These are phyloP conservation scores for Lipomyces yamanashiensis DNA, from an alignment of 805 yeast species.

Conservation along the genomic window DNA sequence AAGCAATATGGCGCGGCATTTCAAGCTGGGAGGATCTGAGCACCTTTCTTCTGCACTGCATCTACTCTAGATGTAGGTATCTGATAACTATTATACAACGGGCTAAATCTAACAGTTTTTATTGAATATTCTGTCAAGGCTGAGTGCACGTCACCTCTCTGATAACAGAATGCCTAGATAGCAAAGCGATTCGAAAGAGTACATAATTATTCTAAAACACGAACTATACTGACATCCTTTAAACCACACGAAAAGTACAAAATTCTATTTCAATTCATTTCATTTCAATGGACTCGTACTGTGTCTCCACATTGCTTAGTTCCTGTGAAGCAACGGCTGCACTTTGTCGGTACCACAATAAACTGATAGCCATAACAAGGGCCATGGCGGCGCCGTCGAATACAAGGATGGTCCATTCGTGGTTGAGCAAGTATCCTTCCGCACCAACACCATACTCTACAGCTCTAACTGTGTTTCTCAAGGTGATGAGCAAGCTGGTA, in stretches of 20 bases:
- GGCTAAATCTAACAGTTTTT: no score
- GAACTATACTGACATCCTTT: not conserved
- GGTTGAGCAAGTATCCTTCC: constrained; percentile 14
- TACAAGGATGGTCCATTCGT: constrained; percentile 10
- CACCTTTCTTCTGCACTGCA: no score
- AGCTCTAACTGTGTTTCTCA: constrained; percentile 9
- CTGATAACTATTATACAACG: no score
- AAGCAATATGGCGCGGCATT: no score
- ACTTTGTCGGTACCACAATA: not conserved
- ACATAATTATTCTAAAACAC: no score
- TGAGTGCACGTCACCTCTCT: no score
- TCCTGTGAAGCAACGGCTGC: not conserved
- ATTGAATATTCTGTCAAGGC: no score
- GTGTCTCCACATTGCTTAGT: not conserved
- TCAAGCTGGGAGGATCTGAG: no score
- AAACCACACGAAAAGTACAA: not conserved
- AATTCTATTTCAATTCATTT: not conserved
- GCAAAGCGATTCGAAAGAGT: no score
- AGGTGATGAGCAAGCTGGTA: constrained; percentile 1
- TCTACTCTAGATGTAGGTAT: no score
- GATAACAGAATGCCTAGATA: no score
- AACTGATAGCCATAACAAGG: not conserved
- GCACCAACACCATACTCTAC: constrained; percentile 13
- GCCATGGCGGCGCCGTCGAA: constrained; percentile 19
- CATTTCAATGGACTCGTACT: not conserved